Conservation (phyloP, 805 yeast genomes). For the Cyberlindnera petersonii region DNA sequence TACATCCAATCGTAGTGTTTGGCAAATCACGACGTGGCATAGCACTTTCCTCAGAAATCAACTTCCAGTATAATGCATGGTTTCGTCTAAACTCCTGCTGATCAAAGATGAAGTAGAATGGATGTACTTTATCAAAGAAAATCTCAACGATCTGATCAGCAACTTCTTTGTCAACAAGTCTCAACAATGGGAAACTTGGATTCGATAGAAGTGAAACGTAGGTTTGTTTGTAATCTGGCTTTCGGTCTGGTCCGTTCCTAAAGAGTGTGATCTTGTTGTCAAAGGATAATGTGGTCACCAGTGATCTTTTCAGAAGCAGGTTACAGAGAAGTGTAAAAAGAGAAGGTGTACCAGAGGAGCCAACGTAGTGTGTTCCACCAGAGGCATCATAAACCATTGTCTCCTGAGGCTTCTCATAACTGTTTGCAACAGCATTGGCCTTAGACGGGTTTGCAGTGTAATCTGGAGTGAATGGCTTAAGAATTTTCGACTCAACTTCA, state of each 20-base stretch:
- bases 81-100: constrained; percentile 30
- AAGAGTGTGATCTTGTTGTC: constrained; percentile 28
- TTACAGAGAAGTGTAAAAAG: constrained; percentile 41
- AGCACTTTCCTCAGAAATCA: constrained; percentile 3
- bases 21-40: constrained; percentile 10
- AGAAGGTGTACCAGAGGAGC: constrained; percentile 43
- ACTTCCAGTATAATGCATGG: constrained; percentile 38
- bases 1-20: constrained; percentile 35
- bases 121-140: constrained; percentile 42
- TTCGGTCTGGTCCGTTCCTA: constrained; percentile 14
- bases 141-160: constrained; percentile 35
- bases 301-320: constrained; percentile 31
- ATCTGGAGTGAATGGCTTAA: constrained; percentile 23
- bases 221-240: constrained; percentile 11
- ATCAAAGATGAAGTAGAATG: constrained; percentile 41
- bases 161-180: constrained; percentile 29
- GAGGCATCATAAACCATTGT: constrained; percentile 40
- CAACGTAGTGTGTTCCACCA: constrained; percentile 47
- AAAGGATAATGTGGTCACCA: constrained; percentile 36
- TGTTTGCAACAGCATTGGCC: too few species aligned
- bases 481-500: constrained; percentile 21
- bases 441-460: too few species aligned
- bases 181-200: constrained; percentile 37
- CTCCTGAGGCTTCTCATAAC: constrained; percentile 17
- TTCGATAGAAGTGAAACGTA: constrained; percentile 15